Percentiles rank a stretch among this genome's conserved stretches.
phyloP scores from a whole-genome alignment of 306 rosid species.

The Rosa rugosa region DNA sequence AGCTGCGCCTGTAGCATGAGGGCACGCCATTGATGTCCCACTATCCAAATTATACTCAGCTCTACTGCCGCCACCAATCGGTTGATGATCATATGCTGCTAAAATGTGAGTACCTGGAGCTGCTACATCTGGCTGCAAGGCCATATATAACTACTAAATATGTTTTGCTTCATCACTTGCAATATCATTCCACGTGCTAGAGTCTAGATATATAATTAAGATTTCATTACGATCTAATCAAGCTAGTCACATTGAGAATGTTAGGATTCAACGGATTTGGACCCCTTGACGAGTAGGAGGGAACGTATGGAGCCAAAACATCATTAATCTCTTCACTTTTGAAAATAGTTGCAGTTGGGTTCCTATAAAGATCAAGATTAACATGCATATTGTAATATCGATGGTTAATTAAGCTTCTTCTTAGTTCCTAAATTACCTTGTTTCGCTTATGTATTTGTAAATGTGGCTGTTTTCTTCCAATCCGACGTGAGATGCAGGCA shows the following conservation, averaged over 20 bases:
- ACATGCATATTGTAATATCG: neutral
- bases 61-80: no score
- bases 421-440: constrained; percentile 7
- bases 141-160: no score
- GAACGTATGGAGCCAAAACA: constrained; percentile 30
- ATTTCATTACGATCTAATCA: neutral
- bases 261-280: constrained; percentile 40
- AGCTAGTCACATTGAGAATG: constrained; percentile 32
- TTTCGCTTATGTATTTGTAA: constrained; percentile 21
- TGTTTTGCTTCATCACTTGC: no score
- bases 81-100: constrained; percentile 40
- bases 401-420: no score
- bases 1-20: constrained; percentile 37
- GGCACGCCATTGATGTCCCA: constrained; percentile 64
- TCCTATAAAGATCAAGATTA: neutral
- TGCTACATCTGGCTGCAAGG: constrained; percentile 44
- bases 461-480: neutral
- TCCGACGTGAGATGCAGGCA: constrained; percentile 33
- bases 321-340: constrained; percentile 20
- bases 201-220: no score
- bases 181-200: no score
- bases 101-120: constrained; percentile 46
- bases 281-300: constrained; percentile 53
- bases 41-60: neutral
- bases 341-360: constrained; percentile 40